Conservation (phyloP, 768 basidiomycete species). For the Rubroboletus pulcherrimus region DNA sequence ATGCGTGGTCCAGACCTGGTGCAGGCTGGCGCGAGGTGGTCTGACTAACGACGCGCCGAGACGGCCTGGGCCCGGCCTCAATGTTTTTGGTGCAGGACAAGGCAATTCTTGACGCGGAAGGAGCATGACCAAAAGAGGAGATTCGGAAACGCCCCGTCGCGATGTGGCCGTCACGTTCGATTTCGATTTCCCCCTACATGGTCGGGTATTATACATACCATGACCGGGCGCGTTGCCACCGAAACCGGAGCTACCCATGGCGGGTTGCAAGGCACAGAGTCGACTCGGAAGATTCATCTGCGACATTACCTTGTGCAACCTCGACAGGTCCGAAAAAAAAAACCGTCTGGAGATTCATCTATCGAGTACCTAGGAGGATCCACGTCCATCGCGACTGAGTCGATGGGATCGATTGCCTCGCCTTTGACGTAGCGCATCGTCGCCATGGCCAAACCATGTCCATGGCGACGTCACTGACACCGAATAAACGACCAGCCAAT, state of each 20-base stretch:
- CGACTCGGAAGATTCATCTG: neutral
- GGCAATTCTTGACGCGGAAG: neutral
- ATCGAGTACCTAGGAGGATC: neutral
- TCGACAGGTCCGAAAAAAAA: neutral
- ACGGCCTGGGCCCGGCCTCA: neutral
- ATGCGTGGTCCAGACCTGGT: neutral
- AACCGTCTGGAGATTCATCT: too few relatives aligned
- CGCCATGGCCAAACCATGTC: neutral
- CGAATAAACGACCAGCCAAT: neutral
- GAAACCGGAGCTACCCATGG: constrained; percentile 33
- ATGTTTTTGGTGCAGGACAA: neutral
- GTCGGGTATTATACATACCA: constrained; percentile 16
- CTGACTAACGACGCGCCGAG: neutral
- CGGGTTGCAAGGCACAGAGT: constrained; percentile 43
- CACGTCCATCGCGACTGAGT: neutral
- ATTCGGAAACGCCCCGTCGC: too few relatives aligned
- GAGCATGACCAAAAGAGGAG: constrained; percentile 3
- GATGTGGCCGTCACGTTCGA: constrained; percentile 49
- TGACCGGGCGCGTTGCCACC: neutral
- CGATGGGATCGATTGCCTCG: neutral
- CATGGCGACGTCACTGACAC: neutral
- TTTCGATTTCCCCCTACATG: constrained; percentile 54
- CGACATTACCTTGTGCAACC: neutral
- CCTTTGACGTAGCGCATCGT: neutral
- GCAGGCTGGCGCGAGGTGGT: neutral